These are phyloP conservation scores for Talaromyces sp. DNA, from an alignment of 2,329 filamentous ascomycete genomes.

Conservation along the genomic window DNA sequence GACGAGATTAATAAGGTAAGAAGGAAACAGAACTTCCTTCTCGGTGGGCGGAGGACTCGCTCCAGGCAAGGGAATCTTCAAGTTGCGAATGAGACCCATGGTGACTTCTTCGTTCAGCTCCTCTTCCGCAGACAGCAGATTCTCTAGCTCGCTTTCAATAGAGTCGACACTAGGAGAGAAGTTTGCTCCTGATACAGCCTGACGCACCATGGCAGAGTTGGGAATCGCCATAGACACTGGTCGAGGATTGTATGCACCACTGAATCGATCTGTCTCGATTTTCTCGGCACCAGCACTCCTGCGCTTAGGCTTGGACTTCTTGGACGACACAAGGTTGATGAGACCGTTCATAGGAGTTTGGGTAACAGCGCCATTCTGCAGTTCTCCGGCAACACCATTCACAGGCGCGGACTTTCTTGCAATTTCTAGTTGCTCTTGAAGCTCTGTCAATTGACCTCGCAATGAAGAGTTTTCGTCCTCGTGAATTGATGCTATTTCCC, in stretches of 20 bases:
- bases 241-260: constrained; percentile 85
- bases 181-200: constrained; percentile 69
- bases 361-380: constrained; percentile 59
- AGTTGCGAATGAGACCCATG: constrained; percentile 89
- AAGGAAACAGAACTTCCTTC: constrained; percentile 97
- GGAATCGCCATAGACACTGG: constrained; percentile 93
- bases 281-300: constrained; percentile 85
- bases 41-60: constrained; percentile 87
- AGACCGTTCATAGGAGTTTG: constrained; percentile 67
- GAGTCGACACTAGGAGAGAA: constrained; percentile 82
- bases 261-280: constrained; percentile 84
- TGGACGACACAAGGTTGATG: constrained; percentile 94
- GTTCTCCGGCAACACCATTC: constrained; percentile 59
- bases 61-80: constrained; percentile 90
- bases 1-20: constrained; percentile 97
- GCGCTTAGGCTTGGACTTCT: constrained; percentile 81
- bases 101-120: constrained; percentile 95
- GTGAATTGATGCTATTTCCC: constrained; percentile 68
- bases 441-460: constrained; percentile 80
- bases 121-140: constrained; percentile 89
- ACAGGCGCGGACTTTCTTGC: constrained; percentile 74
- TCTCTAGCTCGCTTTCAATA: constrained; percentile 92
- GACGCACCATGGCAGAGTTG: constrained; percentile 52
- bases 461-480: constrained; percentile 84
- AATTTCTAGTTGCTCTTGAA: constrained; percentile 88